phyloP scores from a whole-genome alignment of 1,284 basidiomycete genomes.

The Rhodotorula sp. region DNA sequence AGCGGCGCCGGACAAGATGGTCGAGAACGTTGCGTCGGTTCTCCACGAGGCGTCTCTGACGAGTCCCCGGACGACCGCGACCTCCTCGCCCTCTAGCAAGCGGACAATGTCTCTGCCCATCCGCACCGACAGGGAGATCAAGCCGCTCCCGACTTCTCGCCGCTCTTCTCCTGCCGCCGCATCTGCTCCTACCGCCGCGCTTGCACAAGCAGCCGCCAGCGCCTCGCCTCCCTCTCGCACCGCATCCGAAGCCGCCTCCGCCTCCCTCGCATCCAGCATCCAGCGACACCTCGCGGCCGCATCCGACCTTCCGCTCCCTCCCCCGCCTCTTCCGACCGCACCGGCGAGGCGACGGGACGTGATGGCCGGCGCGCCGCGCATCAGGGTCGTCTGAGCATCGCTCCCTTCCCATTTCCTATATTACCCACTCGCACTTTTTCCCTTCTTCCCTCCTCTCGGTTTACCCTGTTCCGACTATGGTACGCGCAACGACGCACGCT shows the following conservation, averaged over 20 bases:
- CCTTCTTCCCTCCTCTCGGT: too few relatives aligned
- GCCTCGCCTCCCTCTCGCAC: background rate
- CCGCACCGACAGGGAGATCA: slow-evolving; percentile 17
- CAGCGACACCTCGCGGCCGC: slow-evolving; percentile 15
- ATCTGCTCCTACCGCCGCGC: background rate
- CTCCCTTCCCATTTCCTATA: too few relatives aligned
- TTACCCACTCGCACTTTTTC: too few relatives aligned
- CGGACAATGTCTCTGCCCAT: background rate
- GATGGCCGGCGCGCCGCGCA: too few relatives aligned
- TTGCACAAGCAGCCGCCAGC: background rate
- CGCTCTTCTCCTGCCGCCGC: background rate
- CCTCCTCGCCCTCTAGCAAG: background rate
- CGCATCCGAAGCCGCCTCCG: slow-evolving; percentile 3
- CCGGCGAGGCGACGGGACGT: too few relatives aligned
- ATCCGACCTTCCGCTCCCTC: background rate
- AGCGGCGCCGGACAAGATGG: slow-evolving; percentile 10
- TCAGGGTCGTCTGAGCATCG: too few relatives aligned
- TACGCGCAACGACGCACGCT: too few relatives aligned
- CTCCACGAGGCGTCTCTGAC: background rate
- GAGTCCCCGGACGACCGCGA: too few relatives aligned
- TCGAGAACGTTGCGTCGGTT: background rate
- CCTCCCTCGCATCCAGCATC: slow-evolving; percentile 18
- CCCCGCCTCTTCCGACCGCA: background rate
- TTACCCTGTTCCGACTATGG: too few relatives aligned
- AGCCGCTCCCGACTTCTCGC: slow-evolving; percentile 9